Base-by-base conservation (phyloP, 306 rosid genomes). In the Vicia sativa region DNA sequence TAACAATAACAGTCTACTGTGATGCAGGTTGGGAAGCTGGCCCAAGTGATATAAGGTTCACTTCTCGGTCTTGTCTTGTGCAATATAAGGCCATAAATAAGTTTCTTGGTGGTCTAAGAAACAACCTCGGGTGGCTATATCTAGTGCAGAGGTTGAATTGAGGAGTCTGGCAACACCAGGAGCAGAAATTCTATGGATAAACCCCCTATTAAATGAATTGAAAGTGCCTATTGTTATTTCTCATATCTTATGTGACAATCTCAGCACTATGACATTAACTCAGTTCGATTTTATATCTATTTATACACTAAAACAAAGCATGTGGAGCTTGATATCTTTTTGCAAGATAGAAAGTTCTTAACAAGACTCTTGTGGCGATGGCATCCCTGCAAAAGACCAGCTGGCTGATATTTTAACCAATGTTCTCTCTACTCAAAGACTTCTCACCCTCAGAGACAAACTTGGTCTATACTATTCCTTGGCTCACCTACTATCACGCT, bases 381-480 rank as follows among this genome's bases (percentile, higher is more conserved):
- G 25, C 61, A 54, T 25, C 37, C 38, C 23, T 4, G 61, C 37
- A 26, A 14, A 25, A 54, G 38, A 54, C 61, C 61, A 25, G 11
- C 16, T 26, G 16, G 31, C 59, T 53, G 59, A 55, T 56, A 56
- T 56, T 56, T 28, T 56, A 56, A 56, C 42, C 62, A 56, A 56
- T 28, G 62, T 39, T 29, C 62, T 56, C 39, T n/a, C 41, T n/a
- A 56, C 11, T 56, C 62, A 29, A 54, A 11, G 62, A 55, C 26
- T 55, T 55, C 62, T 55, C 38, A 12, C 37, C 38, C 39, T 12
- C 39, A 26, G 15, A 55, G 18, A 26, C 11, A 34, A 34, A 13
- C 62, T 55, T 18, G 9, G n/a, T 55, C 37, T 12, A 25, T 25
- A 25, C 62, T 3, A 55, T 9, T 55, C 37, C 38, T 5, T 55